Percentiles rank a stretch among this genome's conserved stretches.
Evolutionary conservation across 257 asterid species (phyloP).

Genomic region (Ligustrum vulgare): DNA sequence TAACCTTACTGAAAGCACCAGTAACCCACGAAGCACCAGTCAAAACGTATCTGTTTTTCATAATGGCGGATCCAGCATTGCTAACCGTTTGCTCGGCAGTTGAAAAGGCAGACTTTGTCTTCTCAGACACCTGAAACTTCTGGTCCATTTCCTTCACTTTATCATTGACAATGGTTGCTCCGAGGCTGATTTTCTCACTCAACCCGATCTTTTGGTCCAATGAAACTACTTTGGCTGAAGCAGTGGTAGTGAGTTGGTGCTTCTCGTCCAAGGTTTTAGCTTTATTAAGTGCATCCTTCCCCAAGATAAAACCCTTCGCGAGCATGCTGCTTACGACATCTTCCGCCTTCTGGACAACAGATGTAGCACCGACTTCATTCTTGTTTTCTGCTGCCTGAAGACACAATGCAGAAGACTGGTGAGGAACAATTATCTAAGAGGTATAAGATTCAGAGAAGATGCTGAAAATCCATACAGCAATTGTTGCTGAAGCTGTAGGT

Average conservation of each 20-base stretch:
- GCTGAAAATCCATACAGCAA: slow-evolving; percentile 27
- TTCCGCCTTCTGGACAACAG: slow-evolving; percentile 45
- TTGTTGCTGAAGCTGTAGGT: slow-evolving; percentile 33
- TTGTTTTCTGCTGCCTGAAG: slow-evolving; percentile 31
- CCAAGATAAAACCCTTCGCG: slow-evolving; percentile 44
- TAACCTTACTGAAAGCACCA: slow-evolving; percentile 44
- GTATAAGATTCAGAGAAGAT: not conserved
- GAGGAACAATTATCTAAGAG: not conserved
- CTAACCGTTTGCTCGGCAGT: slow-evolving; percentile 50
- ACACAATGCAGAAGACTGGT: not conserved
- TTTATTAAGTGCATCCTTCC: slow-evolving; percentile 44
- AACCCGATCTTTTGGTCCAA: slow-evolving; percentile 42
- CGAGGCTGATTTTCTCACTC: slow-evolving; percentile 39
- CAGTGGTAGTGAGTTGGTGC: slow-evolving; percentile 49
- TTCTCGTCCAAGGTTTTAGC: slow-evolving; percentile 48
- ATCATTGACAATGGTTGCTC: slow-evolving; percentile 39
- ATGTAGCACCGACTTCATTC: slow-evolving; percentile 27
- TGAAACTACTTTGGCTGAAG: slow-evolving; percentile 46
- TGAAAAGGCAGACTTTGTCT: slow-evolving; percentile 38
- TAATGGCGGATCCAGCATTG: slow-evolving; percentile 45
- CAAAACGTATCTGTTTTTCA: slow-evolving; percentile 50
- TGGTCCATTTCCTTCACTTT: slow-evolving; percentile 45
- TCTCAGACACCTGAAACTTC: slow-evolving; percentile 47
- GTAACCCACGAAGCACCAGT: slow-evolving; percentile 49
- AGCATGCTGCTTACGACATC: slow-evolving; percentile 49